A percentile compares a stretch with the other conserved stretches of the same genome.
Conservation (phyloP, 306 rosid species). For the Dryas octopetala region DNA sequence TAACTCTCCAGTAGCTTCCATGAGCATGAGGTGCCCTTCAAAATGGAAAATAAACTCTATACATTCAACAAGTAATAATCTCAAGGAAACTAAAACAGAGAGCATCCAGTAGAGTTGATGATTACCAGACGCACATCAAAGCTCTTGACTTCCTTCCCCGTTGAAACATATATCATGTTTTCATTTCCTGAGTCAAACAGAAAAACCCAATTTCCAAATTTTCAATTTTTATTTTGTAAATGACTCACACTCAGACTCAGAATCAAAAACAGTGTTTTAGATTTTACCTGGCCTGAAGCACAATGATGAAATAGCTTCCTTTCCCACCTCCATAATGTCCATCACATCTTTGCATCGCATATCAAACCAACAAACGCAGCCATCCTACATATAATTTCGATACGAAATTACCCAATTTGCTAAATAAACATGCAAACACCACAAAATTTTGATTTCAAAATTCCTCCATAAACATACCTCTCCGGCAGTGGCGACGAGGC, state of each 20-base stretch:
- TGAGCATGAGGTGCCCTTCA: conserved; percentile 48
- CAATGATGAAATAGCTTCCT: conserved; percentile 65
- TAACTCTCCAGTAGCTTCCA: conserved; percentile 69
- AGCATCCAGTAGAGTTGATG: neutral
- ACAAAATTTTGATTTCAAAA: neutral
- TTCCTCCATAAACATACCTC: conserved; percentile 43
- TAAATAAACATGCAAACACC: neutral
- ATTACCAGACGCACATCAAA: conserved; percentile 87
- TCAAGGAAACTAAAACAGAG: neutral
- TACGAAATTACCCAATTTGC: neutral
- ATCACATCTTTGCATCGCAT: conserved; percentile 71
- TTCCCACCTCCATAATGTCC: conserved; percentile 61
- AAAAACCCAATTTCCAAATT: conserved; percentile 16
- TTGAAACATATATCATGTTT: conserved; percentile 64
- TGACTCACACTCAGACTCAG: too few species aligned
- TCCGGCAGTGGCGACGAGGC: conserved; percentile 69
- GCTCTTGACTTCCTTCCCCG: conserved; percentile 81
- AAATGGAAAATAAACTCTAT: conserved; percentile 16
- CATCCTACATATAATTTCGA: conserved; percentile 49
- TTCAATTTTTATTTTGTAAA: neutral
- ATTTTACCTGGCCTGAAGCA: conserved; percentile 68
- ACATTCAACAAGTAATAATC: neutral
- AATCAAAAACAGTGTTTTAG: neutral
- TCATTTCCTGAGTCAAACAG: conserved; percentile 68
- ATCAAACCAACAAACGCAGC: conserved; percentile 93